phyloP scores from a whole-genome alignment of 169 alveolate species.

The Cryptosporidium bovis region DNA sequence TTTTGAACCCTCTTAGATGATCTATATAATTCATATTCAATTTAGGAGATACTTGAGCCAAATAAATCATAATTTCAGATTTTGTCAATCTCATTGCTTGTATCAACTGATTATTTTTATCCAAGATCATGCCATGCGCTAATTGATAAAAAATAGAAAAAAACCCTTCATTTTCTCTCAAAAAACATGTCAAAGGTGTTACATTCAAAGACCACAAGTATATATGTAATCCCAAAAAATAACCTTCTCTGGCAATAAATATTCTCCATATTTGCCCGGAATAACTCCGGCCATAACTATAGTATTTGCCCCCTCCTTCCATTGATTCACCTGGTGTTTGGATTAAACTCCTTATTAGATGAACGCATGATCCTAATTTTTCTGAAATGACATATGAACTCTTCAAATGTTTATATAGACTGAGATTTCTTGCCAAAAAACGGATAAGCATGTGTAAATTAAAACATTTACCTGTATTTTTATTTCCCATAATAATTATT shows the following conservation, averaged over 20 bases:
- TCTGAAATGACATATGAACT: conserved; percentile 66
- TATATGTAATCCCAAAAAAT: conserved; percentile 37
- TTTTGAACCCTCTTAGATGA: conserved; percentile 52
- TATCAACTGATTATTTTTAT: conserved; percentile 42
- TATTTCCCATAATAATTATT: conserved; percentile 55
- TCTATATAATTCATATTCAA: conserved; percentile 36
- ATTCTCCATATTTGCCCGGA: conserved; percentile 69
- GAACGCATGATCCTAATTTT: conserved; percentile 39
- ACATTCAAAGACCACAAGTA: conserved; percentile 52
- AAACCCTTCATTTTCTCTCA: conserved; percentile 19
- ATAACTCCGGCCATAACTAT: conserved; percentile 32
- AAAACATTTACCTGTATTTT: conserved; percentile 58
- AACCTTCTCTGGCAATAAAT: conserved; percentile 49
- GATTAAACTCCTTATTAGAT: conserved; percentile 47
- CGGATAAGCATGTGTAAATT: conserved; percentile 57
- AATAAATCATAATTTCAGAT: conserved; percentile 19
- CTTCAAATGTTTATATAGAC: conserved; percentile 51
- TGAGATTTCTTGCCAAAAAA: conserved; percentile 55
- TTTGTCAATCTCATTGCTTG: conserved; percentile 12
- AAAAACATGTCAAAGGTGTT: conserved; percentile 43
- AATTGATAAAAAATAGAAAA: conserved; percentile 63
- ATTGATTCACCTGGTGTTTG: conserved; percentile 63
- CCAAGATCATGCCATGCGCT: conserved; percentile 66
- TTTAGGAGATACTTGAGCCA: conserved; percentile 57
- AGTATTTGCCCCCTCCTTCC: conserved; percentile 17